Base-by-base conservation (phyloP, 2,329 filamentous ascomycete species). In the Helicocarpus griseus region DNA sequence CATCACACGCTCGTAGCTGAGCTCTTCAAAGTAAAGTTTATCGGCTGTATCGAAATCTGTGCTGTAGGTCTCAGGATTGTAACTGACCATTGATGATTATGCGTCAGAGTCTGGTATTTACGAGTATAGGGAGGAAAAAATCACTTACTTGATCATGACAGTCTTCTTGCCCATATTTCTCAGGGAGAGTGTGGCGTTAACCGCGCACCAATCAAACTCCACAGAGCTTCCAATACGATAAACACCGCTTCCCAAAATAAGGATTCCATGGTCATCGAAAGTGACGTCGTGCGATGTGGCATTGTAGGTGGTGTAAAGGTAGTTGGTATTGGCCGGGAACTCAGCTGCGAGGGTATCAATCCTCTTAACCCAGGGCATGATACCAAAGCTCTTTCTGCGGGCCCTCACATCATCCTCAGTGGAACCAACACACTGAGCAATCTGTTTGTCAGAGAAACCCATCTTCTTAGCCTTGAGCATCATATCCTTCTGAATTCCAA, bases 61-160 rank as follows among this genome's bases (percentile, higher is more conserved):
- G 50, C 66, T 75, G 53, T 81, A 82, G 0, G 89, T 95, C 63
- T 95, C 88, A 0, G 87, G 87, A 62, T 93, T 91, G 62, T 82
- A 86, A 72, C 97, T 97, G 64, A 97, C 93, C 88, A 97, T 95
- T n/a, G n/a, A n/a, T n/a, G 53, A 95, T 83, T 29, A 93, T 97
- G 14, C 9, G 31, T 33, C 14, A 33, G 31, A 8, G 14, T 33
- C n/a, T n/a, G n/a, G n/a, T n/a, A n/a, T n/a, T n/a, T n/a, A n/a
- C n/a, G n/a, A n/a, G n/a, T n/a, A n/a, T n/a, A n/a, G n/a, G n/a
- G n/a, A n/a, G n/a, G n/a, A n/a, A n/a, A n/a, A n/a, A n/a, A n/a
- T n/a, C 14, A 35, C 31, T 35, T 35, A 35, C 31, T 47, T 47
- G 64, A 98, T 93, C 88, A 97, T 95, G 53, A 95, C 83, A 28